These are phyloP conservation scores for Pythium myriotylum DNA, from an alignment of 352 stramenopile species.

Conservation along the genomic window DNA sequence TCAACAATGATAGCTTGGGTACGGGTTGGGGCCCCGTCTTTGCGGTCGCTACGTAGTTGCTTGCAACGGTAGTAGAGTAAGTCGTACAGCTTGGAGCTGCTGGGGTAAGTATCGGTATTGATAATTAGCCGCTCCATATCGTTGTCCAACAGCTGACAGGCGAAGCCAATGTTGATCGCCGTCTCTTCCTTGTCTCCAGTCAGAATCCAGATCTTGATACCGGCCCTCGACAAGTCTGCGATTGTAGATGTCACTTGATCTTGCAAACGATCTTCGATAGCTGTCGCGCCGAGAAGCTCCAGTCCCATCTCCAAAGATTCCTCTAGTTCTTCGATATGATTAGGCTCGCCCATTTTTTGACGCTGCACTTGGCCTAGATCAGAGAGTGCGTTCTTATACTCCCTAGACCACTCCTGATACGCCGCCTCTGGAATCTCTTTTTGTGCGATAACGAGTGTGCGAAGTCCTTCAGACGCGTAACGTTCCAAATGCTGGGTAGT, in stretches of 20 bases:
- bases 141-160: slow-evolving; percentile 94
- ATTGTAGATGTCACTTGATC: slow-evolving; percentile 78
- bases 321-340: slow-evolving; percentile 82
- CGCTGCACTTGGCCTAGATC: slow-evolving; percentile 69
- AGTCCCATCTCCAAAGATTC: slow-evolving; percentile 76
- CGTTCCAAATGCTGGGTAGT: slow-evolving; percentile 81
- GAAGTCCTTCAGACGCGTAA: slow-evolving; percentile 85
- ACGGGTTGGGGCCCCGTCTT: slow-evolving; percentile 21
- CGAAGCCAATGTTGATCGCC: slow-evolving; percentile 97
- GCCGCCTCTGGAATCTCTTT: slow-evolving; percentile 68
- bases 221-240: slow-evolving; percentile 65
- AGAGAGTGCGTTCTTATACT: slow-evolving; percentile 76
- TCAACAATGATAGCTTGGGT: slow-evolving; percentile 76
- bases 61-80: slow-evolving; percentile 52
- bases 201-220: slow-evolving; percentile 88
- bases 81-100: slow-evolving; percentile 59
- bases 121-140: slow-evolving; percentile 93
- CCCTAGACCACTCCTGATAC: slow-evolving; percentile 71
- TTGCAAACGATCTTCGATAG: slow-evolving; percentile 84
- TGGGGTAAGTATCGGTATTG: slow-evolving; percentile 65
- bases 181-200: slow-evolving; percentile 95
- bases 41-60: slow-evolving; percentile 40
- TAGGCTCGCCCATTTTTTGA: slow-evolving; percentile 60
- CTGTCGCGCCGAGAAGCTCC: slow-evolving; percentile 74
- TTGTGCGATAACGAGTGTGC: slow-evolving; percentile 89